Evolutionary conservation across 2,329 filamentous ascomycete species (phyloP).

Genomic region (Curvularia sp.): DNA sequence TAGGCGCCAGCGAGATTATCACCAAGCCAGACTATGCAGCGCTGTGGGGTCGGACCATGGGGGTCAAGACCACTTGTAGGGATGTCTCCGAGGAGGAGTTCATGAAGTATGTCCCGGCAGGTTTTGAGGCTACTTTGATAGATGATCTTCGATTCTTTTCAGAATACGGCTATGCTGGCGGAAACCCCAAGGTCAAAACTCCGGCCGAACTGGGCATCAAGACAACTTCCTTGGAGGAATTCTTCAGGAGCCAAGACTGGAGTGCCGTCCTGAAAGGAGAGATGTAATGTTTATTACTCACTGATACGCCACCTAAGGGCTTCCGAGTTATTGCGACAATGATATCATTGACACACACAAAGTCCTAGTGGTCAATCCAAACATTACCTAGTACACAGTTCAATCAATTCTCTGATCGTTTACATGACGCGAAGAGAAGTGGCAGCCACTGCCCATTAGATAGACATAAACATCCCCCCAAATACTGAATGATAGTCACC

Average conservation of each 20-base stretch:
- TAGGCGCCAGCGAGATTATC: conserved; percentile 12
- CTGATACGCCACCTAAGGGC: neutral
- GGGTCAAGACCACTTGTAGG: conserved; percentile 6
- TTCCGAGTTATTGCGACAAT: neutral
- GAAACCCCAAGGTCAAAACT: conserved; percentile 13
- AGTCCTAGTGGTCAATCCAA: neutral
- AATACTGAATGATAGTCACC: neutral
- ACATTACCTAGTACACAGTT: neutral
- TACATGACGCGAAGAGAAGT: neutral
- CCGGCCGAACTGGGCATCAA: conserved; percentile 13
- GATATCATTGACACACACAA: neutral
- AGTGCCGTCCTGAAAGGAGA: conserved; percentile 10
- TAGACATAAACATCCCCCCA: neutral
- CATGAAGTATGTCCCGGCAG: conserved; percentile 10
- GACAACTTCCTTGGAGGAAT: conserved; percentile 13
- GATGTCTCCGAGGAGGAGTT: conserved; percentile 10
- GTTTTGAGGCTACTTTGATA: neutral
- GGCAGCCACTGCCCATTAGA: neutral
- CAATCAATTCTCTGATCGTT: neutral
- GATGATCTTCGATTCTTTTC: conserved; percentile 11
- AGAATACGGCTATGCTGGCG: conserved; percentile 13
- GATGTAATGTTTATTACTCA: neutral
- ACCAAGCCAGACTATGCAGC: conserved; percentile 11
- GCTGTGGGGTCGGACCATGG: conserved; percentile 10
- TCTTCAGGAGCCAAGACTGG: conserved; percentile 9